Base-by-base conservation (phyloP, 495 filamentous ascomycete species). In the Xylaria intraflava region DNA sequence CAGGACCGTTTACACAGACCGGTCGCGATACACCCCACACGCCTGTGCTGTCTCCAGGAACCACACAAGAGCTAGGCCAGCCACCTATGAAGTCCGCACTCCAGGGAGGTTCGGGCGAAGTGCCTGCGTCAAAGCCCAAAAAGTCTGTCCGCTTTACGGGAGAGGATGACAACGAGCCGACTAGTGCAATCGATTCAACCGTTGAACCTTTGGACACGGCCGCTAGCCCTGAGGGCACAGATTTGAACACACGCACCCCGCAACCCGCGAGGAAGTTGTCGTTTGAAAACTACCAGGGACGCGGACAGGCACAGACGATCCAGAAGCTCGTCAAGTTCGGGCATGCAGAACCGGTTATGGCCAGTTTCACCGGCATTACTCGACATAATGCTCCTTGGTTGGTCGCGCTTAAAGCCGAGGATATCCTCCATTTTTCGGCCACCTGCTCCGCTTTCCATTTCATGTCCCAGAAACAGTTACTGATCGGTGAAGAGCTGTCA, bases 141-240 rank as follows among this genome's bases (percentile, higher is more conserved):
- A 75, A 74, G 35, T 69, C 70, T 35, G 72, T 75, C 36, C 69
- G 68, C 30, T 74, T 73, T 54, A 46, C 60, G 30, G 64, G 48
- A 45, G 62, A 54, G 23, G 47, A 62, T n/a, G 57, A 69, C 8
- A 44, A 66, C 8, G 24, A 36, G 24, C 54, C 55, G 56, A n/a
- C 9, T 16, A 52, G 48, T 9, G 24, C 17, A 9, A 41, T 51
- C 8, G 45, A 48, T 19, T 19, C 39, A 22, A 30, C 36, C 19
- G 24, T 29, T 45, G 42, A n/a, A 17, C 5, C 17, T 14, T 26
- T n/a, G 4, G 46, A 38, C 29, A 40, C 20, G 35, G 24, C 6
- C 5, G 42, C 36, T 12, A 17, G 29, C n/a, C 10, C 43, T 24
- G 20, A 23, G 1, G 33, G 20, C 36, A 45, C 49, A 19, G 27